Evolutionary conservation across 164 flowering plant genomes (phyloP).

Genomic region (Santalum album): DNA sequence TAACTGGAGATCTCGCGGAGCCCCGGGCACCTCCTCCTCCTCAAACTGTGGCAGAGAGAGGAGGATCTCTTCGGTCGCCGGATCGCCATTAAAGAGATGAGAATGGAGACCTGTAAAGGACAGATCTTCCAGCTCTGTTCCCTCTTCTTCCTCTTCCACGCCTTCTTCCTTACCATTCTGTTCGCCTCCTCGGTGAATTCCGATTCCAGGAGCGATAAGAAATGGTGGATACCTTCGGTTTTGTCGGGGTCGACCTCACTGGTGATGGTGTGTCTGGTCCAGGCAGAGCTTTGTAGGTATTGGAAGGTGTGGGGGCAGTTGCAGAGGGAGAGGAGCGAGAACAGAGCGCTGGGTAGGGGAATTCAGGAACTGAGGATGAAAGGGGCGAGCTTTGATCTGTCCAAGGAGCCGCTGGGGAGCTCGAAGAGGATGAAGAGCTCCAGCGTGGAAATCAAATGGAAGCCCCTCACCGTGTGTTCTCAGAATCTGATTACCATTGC

Average conservation of each 20-base stretch:
- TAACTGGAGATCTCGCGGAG: slow-evolving; percentile 73
- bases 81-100: slow-evolving; percentile 43
- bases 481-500: slow-evolving; percentile 43
- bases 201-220: slow-evolving; percentile 20
- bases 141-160: slow-evolving; percentile 61
- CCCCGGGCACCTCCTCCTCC: slow-evolving; percentile 90
- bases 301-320: slow-evolving; percentile 49
- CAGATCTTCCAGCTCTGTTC: slow-evolving; percentile 71
- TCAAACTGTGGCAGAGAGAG: slow-evolving; percentile 89
- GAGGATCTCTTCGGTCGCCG: slow-evolving; percentile 48
- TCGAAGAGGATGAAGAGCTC: slow-evolving; percentile 79
- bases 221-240: slow-evolving; percentile 71
- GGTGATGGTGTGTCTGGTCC: slow-evolving; percentile 46
- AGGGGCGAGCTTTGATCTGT: slow-evolving; percentile 78
- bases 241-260: slow-evolving; percentile 42
- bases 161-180: slow-evolving; percentile 46
- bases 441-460: slow-evolving; percentile 90
- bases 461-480: slow-evolving; percentile 57
- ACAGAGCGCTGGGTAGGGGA: slow-evolving; percentile 46
- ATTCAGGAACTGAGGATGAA: slow-evolving; percentile 93
- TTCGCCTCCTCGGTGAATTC: slow-evolving; percentile 37
- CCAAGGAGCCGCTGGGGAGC: slow-evolving; percentile 44
- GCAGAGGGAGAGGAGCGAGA: slow-evolving; percentile 54
- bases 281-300: slow-evolving; percentile 55
- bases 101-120: slow-evolving; percentile 35